phyloP scores from a whole-genome alignment of 768 basidiomycete genomes.

The Naganishia randhawae region DNA sequence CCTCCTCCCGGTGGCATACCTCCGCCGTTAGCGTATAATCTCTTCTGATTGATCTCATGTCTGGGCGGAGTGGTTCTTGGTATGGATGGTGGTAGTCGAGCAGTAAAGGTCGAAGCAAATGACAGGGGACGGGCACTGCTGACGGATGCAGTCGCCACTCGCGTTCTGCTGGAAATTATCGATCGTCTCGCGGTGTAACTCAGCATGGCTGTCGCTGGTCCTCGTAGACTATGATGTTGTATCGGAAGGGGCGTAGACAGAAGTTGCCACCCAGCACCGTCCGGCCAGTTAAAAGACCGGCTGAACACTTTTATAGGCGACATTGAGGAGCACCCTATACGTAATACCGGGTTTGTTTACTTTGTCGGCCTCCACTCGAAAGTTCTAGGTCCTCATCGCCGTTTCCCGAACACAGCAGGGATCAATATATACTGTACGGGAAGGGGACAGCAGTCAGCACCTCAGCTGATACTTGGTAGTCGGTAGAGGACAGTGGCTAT shows the following conservation, averaged over 20 bases:
- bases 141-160: background rate
- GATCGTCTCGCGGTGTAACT: background rate
- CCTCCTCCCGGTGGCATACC: slow-evolving; percentile 25
- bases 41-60: background rate
- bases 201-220: background rate
- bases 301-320: background rate
- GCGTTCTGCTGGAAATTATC: background rate
- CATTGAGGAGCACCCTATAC: background rate
- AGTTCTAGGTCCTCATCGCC: slow-evolving; percentile 12
- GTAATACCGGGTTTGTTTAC: background rate
- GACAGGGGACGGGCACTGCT: background rate
- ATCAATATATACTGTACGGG: too few species aligned
- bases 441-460: too few species aligned
- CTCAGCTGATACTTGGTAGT: too few species aligned
- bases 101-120: background rate
- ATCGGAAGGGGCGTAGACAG: too few species aligned
- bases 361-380: slow-evolving; percentile 13
- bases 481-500: too few species aligned
- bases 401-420: background rate
- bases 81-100: too few species aligned
- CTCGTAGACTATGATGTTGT: background rate
- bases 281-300: background rate
- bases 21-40: slow-evolving; percentile 16
- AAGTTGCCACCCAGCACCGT: background rate
- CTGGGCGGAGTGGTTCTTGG: too few species aligned